Percentiles rank a stretch among this genome's conserved stretches.
Evolutionary conservation across 495 filamentous ascomycete genomes (phyloP).

Genomic region (Massariosphaeria phaeospora): DNA sequence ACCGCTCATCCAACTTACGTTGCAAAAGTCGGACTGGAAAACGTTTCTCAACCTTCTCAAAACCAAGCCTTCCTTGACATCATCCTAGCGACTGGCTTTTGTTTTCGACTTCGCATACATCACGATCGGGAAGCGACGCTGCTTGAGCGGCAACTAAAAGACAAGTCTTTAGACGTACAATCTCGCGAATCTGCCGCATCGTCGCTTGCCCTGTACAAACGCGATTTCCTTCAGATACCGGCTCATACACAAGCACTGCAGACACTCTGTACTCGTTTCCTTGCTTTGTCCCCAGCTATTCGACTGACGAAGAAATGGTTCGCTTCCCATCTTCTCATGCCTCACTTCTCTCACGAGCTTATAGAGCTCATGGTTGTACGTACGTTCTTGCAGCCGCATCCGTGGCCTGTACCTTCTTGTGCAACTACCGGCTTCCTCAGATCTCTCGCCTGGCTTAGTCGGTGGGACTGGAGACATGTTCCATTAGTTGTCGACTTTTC

Average conservation of each 20-base stretch:
- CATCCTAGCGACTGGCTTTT: conserved; percentile 59
- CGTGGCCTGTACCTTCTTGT: conserved; percentile 73
- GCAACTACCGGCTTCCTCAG: conserved; percentile 77
- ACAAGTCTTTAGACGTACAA: conserved; percentile 57
- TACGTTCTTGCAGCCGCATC: conserved; percentile 74
- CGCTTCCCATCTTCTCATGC: conserved; percentile 68
- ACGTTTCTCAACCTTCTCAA: conserved; percentile 55
- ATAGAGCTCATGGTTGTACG: conserved; percentile 74
- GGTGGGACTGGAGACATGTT: conserved; percentile 86
- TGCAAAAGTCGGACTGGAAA: conserved; percentile 75
- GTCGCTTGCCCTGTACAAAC: conserved; percentile 65
- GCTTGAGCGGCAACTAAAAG: conserved; percentile 70
- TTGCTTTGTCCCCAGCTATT: conserved; percentile 74
- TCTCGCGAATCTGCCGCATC: conserved; percentile 60
- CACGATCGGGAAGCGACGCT: conserved; percentile 81
- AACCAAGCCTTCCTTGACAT: conserved; percentile 86
- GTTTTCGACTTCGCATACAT: conserved; percentile 65
- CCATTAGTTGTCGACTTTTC: conserved; percentile 74
- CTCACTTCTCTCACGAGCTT: conserved; percentile 71
- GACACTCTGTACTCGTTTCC: conserved; percentile 73
- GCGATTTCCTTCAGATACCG: conserved; percentile 64
- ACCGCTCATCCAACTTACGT: conserved; percentile 47
- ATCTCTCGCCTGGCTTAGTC: conserved; percentile 67
- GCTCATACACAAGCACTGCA: conserved; percentile 75
- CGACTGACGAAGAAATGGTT: conserved; percentile 92